Percentiles rank a stretch among this genome's conserved stretches.
These are phyloP conservation scores for Ceratobasidium theobromae DNA, from an alignment of 1,284 basidiomycete genomes.

Conservation along the genomic window DNA sequence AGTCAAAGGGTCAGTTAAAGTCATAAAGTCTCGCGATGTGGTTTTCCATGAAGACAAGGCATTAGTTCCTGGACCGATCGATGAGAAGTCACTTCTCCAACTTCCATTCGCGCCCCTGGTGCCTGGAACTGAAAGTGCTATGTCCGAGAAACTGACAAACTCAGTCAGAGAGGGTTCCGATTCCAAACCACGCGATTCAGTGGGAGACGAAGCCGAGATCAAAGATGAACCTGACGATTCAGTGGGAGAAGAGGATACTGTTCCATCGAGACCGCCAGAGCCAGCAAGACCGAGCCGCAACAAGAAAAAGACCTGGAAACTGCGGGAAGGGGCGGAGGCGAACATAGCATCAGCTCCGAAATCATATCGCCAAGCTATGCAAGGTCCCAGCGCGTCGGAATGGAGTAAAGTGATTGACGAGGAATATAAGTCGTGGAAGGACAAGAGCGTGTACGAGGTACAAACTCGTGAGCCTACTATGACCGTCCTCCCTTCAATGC, in stretches of 20 bases:
- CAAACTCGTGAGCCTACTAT: background rate
- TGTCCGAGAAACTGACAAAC: background rate
- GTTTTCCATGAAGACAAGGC: slow-evolving; percentile 22
- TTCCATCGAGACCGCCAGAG: background rate
- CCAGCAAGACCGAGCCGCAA: background rate
- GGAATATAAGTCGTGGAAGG: background rate
- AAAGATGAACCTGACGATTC: background rate
- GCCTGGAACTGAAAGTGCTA: too few species aligned
- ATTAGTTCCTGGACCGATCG: background rate
- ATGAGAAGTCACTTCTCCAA: background rate
- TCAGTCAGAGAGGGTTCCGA: background rate
- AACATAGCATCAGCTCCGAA: background rate
- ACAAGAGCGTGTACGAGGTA: slow-evolving; percentile 6
- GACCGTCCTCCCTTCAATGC: background rate
- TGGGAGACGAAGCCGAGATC: background rate
- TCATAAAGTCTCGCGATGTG: slow-evolving; percentile 23
- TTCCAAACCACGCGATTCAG: background rate
- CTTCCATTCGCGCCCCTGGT: background rate
- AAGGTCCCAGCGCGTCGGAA: background rate
- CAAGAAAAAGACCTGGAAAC: background rate
- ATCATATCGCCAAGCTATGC: background rate
- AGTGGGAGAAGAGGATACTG: background rate
- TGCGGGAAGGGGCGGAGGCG: background rate
- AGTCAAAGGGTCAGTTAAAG: background rate
- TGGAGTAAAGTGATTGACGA: slow-evolving; percentile 2